Evolutionary conservation across 768 basidiomycete species (phyloP).

Genomic region (Lactifluus subvellereus): DNA sequence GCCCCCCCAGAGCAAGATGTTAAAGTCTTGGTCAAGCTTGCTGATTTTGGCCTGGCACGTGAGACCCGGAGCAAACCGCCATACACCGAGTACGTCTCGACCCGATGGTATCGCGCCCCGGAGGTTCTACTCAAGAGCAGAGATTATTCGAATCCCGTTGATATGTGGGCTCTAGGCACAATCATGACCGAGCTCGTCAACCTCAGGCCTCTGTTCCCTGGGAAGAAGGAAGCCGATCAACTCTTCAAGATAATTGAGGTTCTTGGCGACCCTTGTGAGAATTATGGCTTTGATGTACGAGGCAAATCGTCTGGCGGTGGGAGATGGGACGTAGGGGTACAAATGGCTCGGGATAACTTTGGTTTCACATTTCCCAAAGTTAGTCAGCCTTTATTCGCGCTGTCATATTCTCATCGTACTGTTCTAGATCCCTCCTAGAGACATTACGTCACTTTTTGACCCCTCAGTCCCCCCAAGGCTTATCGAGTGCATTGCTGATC

Average conservation of each 20-base stretch:
- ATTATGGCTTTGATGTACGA: constrained; percentile 71
- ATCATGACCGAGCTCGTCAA: constrained; percentile 98
- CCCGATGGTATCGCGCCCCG: constrained; percentile 99
- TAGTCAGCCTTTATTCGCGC: constrained; percentile 27
- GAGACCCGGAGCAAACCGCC: constrained; percentile 85
- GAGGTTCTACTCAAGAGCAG: constrained; percentile 89
- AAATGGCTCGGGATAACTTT: constrained; percentile 70
- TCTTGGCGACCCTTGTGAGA: constrained; percentile 85
- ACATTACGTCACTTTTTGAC: constrained; percentile 72
- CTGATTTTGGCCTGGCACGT: constrained; percentile 95
- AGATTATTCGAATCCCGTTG: constrained; percentile 95
- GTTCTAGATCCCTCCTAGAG: constrained; percentile 55
- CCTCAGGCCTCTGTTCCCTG: constrained; percentile 92
- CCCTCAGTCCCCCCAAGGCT: constrained; percentile 70
- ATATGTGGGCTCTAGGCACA: constrained; percentile 99
- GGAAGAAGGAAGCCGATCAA: constrained; percentile 89
- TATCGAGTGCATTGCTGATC: constrained; percentile 86
- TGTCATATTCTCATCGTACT: constrained; percentile 13
- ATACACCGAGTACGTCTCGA: constrained; percentile 98
- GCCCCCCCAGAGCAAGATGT: constrained; percentile 86
- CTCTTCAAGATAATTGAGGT: constrained; percentile 84
- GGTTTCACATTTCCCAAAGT: constrained; percentile 92
- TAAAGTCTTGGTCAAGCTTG: constrained; percentile 93
- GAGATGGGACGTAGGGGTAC: constrained; percentile 76
- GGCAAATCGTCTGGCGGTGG: constrained; percentile 79